Evolutionary conservation across 2,329 filamentous ascomycete genomes (phyloP).

Genomic region (Truncatella angustata): DNA sequence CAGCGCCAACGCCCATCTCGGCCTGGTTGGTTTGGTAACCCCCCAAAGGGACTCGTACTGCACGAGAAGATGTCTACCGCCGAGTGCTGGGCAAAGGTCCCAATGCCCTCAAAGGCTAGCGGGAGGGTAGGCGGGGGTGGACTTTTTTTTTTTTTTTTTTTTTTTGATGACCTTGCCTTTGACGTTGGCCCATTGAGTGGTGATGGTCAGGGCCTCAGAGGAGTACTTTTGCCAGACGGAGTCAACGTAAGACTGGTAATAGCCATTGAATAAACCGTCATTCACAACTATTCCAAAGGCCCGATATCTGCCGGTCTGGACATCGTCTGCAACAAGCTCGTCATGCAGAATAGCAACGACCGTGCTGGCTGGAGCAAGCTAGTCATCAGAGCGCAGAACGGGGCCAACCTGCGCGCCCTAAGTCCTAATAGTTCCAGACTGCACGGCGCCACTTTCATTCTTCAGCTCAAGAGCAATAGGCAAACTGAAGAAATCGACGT

Average conservation of each 20-base stretch:
- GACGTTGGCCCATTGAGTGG: constrained; percentile 52
- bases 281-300: constrained; percentile 47
- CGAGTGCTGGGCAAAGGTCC: constrained; percentile 44
- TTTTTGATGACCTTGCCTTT: constrained; percentile 39
- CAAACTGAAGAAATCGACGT: constrained; percentile 72
- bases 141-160: too few relatives aligned
- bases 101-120: constrained; percentile 39
- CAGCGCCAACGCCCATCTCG: constrained; percentile 53
- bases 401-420: constrained; percentile 42
- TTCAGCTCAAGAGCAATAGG: constrained; percentile 58
- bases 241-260: constrained; percentile 50
- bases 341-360: constrained; percentile 49
- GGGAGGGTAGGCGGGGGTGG: too few relatives aligned
- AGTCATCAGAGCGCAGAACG: constrained; percentile 42
- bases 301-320: constrained; percentile 36
- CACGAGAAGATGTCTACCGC: constrained; percentile 33
- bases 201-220: constrained; percentile 42
- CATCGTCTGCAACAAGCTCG: constrained; percentile 46
- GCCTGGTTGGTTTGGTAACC: constrained; percentile 34
- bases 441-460: constrained; percentile 41
- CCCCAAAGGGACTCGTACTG: constrained; percentile 53
- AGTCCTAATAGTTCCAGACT: constrained; percentile 51
- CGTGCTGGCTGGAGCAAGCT: constrained; percentile 44
- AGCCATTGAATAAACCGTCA: constrained; percentile 44
- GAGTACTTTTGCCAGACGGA: constrained; percentile 51